Evolutionary conservation across 2,329 filamentous ascomycete genomes (phyloP).

Genomic region (Bipolaris victoriae): DNA sequence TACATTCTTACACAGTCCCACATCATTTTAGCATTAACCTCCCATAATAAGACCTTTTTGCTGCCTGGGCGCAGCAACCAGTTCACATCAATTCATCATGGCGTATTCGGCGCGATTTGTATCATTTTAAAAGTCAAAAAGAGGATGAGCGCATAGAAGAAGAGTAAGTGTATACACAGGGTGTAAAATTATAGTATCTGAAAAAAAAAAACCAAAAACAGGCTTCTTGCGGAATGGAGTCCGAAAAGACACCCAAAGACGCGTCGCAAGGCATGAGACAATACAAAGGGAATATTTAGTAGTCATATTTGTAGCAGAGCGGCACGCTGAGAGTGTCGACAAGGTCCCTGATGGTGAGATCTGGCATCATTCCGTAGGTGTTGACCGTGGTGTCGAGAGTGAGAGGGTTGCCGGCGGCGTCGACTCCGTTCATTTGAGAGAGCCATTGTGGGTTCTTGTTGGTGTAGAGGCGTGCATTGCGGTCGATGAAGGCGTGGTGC

Average conservation of each 20-base stretch:
- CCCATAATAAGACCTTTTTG: too few species aligned
- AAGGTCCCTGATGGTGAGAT: conserved; percentile 39
- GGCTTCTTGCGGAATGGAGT: background rate
- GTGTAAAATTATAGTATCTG: background rate
- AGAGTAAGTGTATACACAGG: background rate
- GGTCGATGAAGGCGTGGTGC: conserved; percentile 59
- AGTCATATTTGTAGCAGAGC: conserved; percentile 48
- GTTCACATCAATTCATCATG: too few species aligned
- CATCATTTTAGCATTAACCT: too few species aligned
- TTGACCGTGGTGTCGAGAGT: conserved; percentile 37
- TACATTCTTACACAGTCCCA: too few species aligned
- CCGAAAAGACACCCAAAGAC: background rate
- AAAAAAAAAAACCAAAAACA: background rate
- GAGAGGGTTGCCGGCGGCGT: conserved; percentile 28
- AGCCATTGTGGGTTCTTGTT: conserved; percentile 34
- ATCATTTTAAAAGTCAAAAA: too few species aligned
- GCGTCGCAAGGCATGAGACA: background rate
- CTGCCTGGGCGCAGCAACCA: too few species aligned
- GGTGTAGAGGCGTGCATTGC: conserved; percentile 60
- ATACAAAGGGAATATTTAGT: conserved; percentile 25
- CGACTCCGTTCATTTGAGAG: conserved; percentile 51
- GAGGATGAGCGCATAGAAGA: too few species aligned
- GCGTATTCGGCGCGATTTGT: too few species aligned
- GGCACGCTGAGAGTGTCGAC: conserved; percentile 33
- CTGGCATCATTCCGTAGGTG: conserved; percentile 36